Evolutionary conservation across 2,329 filamentous ascomycete genomes (phyloP), one percentile per base, ranked within the genome.

Genomic region (Aphanoascus verrucosus): DNA sequence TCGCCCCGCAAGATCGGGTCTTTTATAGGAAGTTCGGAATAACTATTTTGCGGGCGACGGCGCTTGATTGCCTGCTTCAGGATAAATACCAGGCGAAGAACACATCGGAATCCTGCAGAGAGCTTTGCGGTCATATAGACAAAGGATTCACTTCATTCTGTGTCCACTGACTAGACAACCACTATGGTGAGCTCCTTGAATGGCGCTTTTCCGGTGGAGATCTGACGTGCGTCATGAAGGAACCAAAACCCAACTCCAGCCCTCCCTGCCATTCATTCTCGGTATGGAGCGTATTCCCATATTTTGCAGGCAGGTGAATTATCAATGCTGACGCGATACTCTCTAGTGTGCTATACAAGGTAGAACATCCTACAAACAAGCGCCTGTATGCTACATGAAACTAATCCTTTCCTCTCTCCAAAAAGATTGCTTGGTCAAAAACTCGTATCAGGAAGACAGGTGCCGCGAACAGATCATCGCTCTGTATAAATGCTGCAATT

Each of bases 401-500:
- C 48, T 42, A 19, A 32, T 45, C 12, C 14, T 38, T n/a, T 20
- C 9, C 9, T 17, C 38, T 49, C 28, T 31, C 15, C 31, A 28
- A 28, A n/a, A 28, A 55, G 88, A 84, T 61, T 98, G 93, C 65
- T 75, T 98, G 57, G 81, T 80, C 45, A 91, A 83, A 69, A 90
- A 90, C 68, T 82, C 82, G 52, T 97, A 86, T 73, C 81, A 94
- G 56, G 89, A 97, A 70, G 81, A 81, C 42, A 94, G 83, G 65
- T 98, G 93, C 69, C 80, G 85, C 64, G 68, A 73, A 15, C 75
- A 88, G 64, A 79, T 98, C 54, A 84, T 91, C 66, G 87, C 88
- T 2, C 74, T 98, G 20, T 98, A 97, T 69, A 85, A 93, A 61
- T 98, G 93, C 71, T 98, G 93, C 70, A 83, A 90, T 63, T 79